Conservation (phyloP, 768 basidiomycete species). For the Rhizopogon vulgaris region DNA sequence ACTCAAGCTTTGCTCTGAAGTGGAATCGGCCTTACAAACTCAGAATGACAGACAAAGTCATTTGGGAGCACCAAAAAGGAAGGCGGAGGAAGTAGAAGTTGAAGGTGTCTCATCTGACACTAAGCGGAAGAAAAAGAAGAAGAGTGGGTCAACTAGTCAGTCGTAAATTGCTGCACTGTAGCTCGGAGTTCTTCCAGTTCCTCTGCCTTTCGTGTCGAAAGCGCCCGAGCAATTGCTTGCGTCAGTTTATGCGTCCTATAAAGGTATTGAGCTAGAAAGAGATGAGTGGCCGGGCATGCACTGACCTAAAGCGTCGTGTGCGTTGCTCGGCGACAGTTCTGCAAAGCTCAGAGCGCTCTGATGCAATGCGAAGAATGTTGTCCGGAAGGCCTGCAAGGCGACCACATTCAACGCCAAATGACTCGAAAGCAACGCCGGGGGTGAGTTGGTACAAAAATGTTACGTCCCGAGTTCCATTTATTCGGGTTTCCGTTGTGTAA, state of each 20-base stretch:
- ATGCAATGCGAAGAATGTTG: conserved; percentile 55
- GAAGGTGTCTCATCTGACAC: conserved; percentile 29
- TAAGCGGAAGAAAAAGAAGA: conserved; percentile 43
- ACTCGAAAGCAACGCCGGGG: conserved; percentile 69
- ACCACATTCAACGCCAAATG: conserved; percentile 91
- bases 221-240: background rate
- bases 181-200: conserved; percentile 18
- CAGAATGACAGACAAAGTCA: conserved; percentile 21
- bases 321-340: conserved; percentile 46
- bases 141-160: conserved; percentile 17
- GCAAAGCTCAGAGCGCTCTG: conserved; percentile 48
- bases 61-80: conserved; percentile 31
- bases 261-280: background rate
- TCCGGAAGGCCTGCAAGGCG: conserved; percentile 82
- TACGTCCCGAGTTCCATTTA: conserved; percentile 73
- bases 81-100: conserved; percentile 26
- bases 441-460: conserved; percentile 82
- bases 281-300: background rate
- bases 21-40: conserved; percentile 27
- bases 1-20: conserved; percentile 58
- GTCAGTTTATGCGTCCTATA: background rate
- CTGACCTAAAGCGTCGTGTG: conserved; percentile 44
- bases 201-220: conserved; percentile 8
- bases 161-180: conserved; percentile 2
- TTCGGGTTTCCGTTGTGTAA: conserved; percentile 60